A percentile compares a stretch with the other conserved stretches of the same genome.
phyloP scores from a whole-genome alignment of 208 protist species.

The Leishmania lainsoni region DNA sequence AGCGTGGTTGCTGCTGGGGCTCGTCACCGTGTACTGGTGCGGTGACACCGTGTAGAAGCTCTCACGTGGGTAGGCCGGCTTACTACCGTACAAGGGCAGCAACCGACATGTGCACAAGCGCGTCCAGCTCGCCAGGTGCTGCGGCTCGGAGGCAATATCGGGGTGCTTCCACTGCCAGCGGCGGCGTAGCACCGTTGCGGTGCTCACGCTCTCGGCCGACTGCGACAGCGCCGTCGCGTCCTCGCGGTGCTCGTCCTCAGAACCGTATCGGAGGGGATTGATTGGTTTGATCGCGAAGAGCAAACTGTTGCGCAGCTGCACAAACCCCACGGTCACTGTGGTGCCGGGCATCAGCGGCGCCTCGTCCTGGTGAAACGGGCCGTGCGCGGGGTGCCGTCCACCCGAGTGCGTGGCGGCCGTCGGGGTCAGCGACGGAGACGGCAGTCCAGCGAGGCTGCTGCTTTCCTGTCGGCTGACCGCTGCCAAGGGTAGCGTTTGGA shows the following conservation, averaged over 20 bases:
- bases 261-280: constrained; percentile 43
- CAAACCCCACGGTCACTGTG: constrained; percentile 48
- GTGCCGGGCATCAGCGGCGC: constrained; percentile 5
- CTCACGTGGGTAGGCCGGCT: constrained; percentile 73
- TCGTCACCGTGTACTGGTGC: constrained; percentile 77
- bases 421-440: neutral
- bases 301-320: constrained; percentile 74
- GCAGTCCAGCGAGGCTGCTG: neutral
- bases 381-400: neutral
- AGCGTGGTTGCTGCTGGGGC: constrained; percentile 10
- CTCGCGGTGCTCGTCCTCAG: constrained; percentile 26
- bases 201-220: constrained; percentile 57
- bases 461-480: neutral
- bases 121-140: constrained; percentile 57
- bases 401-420: neutral
- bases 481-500: neutral
- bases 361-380: constrained; percentile 1
- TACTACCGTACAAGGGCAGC: constrained; percentile 78
- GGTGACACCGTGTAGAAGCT: constrained; percentile 73
- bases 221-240: constrained; percentile 31
- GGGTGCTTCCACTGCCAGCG: constrained; percentile 81
- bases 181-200: constrained; percentile 66
- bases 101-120: constrained; percentile 69
- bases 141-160: constrained; percentile 37
- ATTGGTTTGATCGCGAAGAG: constrained; percentile 81